Evolutionary conservation across 176 grass and related monocot genomes (phyloP).

Genomic region (Musa acuminata): DNA sequence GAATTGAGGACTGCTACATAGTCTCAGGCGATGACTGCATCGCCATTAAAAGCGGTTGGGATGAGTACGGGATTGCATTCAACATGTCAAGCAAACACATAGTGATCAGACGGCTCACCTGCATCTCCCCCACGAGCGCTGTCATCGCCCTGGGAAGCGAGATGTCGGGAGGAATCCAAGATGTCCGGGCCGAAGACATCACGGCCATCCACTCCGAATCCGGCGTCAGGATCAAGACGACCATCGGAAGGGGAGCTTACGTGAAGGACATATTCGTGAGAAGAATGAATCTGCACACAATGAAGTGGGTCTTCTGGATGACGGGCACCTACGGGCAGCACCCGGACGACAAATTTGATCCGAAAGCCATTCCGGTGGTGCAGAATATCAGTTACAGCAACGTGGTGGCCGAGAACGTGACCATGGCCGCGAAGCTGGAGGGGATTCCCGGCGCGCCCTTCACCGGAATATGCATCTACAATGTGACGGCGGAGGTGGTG

Average conservation of each 20-base stretch:
- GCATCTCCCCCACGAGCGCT: conserved; percentile 83
- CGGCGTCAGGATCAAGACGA: conserved; percentile 82
- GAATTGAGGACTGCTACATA: conserved; percentile 94
- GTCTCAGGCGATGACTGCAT: conserved; percentile 92
- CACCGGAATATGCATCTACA: too few relatives aligned
- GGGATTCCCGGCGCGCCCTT: too few relatives aligned
- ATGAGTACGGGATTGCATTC: conserved; percentile 70
- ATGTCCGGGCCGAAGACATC: conserved; percentile 56
- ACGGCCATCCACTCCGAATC: conserved; percentile 87
- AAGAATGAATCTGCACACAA: conserved; percentile 68
- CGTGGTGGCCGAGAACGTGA: too few relatives aligned
- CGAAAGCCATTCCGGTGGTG: conserved; percentile 45
- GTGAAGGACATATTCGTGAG: conserved; percentile 77
- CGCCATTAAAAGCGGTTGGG: conserved; percentile 92
- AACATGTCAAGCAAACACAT: conserved; percentile 82
- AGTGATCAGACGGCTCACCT: conserved; percentile 55
- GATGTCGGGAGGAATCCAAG: conserved; percentile 85
- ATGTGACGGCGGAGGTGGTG: too few relatives aligned
- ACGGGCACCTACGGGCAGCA: conserved; percentile 86
- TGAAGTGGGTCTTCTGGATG: conserved; percentile 99
- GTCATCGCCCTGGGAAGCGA: too few relatives aligned
- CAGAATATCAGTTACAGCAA: conserved; percentile 67
- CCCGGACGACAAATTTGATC: conserved; percentile 65
- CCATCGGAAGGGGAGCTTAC: too few relatives aligned
- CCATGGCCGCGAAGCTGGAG: too few relatives aligned